A percentile compares a stretch with the other conserved stretches of the same genome.
phyloP scores from a whole-genome alignment of 129 eudicot genomes.

The Ambrosia trifida region DNA sequence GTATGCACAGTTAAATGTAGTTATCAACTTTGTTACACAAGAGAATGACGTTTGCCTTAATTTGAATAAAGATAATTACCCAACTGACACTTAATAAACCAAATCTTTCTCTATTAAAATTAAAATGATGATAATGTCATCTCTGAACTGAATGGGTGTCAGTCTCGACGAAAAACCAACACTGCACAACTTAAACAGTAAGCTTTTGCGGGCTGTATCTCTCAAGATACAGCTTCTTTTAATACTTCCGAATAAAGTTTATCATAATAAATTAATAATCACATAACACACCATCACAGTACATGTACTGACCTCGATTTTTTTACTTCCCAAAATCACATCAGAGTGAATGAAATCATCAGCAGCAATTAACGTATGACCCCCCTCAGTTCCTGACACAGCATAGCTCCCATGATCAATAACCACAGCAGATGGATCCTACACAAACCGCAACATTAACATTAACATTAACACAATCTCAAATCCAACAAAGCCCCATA shows the following conservation, averaged over 20 bases:
- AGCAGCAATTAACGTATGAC: slow-evolving; percentile 55
- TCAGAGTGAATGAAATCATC: slow-evolving; percentile 48
- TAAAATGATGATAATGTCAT: neutral
- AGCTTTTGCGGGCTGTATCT: neutral
- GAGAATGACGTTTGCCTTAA: neutral
- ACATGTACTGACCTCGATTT: slow-evolving; percentile 47
- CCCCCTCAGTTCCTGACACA: slow-evolving; percentile 55
- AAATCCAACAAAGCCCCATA: neutral
- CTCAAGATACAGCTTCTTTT: too few relatives aligned
- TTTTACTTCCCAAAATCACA: slow-evolving; percentile 50
- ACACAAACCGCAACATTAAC: neutral
- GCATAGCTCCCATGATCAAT: slow-evolving; percentile 58
- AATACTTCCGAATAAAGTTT: too few relatives aligned
- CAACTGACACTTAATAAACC: neutral
- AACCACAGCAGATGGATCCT: slow-evolving; percentile 59
- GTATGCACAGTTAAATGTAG: slow-evolving; percentile 1
- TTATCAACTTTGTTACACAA: neutral
- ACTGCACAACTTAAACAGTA: neutral
- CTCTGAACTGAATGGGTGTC: neutral
- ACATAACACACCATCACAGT: slow-evolving; percentile 8
- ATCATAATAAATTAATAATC: too few relatives aligned
- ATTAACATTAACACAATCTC: neutral
- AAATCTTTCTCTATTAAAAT: neutral
- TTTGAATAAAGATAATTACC: neutral
- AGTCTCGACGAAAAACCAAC: neutral